phyloP scores from a whole-genome alignment of 768 basidiomycete genomes.

The Lentinula edodes region DNA sequence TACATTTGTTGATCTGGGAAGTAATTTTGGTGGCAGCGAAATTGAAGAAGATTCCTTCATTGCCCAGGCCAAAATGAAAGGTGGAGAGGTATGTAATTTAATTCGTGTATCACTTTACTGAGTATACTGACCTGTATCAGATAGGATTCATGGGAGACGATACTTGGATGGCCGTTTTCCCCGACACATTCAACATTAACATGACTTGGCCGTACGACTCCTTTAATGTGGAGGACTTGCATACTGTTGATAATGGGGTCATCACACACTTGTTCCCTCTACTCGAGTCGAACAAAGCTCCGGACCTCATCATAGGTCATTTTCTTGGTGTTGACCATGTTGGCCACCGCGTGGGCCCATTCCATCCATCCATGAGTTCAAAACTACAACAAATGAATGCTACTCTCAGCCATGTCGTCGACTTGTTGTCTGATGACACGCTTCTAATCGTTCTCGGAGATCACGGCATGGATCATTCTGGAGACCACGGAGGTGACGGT shows the following conservation, averaged over 20 bases:
- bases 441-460: constrained; percentile 90
- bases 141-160: constrained; percentile 94
- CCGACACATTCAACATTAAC: constrained; percentile 62
- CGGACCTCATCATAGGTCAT: constrained; percentile 85
- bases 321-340: constrained; percentile 96
- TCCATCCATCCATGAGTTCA: constrained; percentile 76
- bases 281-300: constrained; percentile 41
- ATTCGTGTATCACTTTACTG: neutral
- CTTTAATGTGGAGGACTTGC: constrained; percentile 97
- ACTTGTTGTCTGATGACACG: constrained; percentile 77
- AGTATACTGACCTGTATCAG: constrained; percentile 24
- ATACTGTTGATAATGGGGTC: constrained; percentile 92
- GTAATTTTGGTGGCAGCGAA: constrained; percentile 83
- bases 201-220: constrained; percentile 88
- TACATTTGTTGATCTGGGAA: constrained; percentile 92
- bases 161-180: constrained; percentile 92
- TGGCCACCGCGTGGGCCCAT: constrained; percentile 90
- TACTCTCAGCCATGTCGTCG: constrained; percentile 69
- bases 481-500: constrained; percentile 94
- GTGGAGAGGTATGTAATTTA: constrained; percentile 50
- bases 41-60: constrained; percentile 88
- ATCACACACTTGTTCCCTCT: constrained; percentile 79
- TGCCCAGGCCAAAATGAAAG: constrained; percentile 56
- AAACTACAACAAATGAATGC: constrained; percentile 89
- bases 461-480: constrained; percentile 93